Evolutionary conservation across 2,329 filamentous ascomycete species (phyloP).

Genomic region (Capronia americana): DNA sequence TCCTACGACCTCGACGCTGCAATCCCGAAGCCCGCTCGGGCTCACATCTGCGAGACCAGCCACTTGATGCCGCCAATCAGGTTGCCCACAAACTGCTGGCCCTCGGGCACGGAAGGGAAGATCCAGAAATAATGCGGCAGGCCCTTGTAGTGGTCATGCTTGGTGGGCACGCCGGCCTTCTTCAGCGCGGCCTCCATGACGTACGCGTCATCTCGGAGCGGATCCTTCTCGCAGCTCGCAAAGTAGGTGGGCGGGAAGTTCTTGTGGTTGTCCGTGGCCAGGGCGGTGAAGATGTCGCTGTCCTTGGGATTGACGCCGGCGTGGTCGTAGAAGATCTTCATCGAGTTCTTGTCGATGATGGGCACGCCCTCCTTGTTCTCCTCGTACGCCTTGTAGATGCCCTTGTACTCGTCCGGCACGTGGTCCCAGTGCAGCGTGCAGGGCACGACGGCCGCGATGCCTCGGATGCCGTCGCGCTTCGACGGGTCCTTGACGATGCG

Average conservation of each 20-base stretch:
- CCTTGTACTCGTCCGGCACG: constrained; percentile 46
- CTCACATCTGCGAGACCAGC: constrained; percentile 33
- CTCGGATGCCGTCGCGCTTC: constrained; percentile 45
- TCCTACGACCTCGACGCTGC: neutral
- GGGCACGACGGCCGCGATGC: constrained; percentile 48
- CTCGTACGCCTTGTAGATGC: constrained; percentile 45
- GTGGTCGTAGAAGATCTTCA: constrained; percentile 34
- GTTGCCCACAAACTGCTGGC: constrained; percentile 35
- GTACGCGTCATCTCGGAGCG: constrained; percentile 37
- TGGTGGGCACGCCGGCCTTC: constrained; percentile 37
- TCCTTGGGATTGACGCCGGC: constrained; percentile 33
- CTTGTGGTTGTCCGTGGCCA: constrained; percentile 38
- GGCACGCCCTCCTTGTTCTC: constrained; percentile 49
- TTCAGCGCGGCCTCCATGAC: constrained; percentile 39
- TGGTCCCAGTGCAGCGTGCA: constrained; percentile 47
- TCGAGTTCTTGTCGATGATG: constrained; percentile 42
- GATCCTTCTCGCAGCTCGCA: constrained; percentile 37
- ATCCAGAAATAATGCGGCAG: constrained; percentile 40
- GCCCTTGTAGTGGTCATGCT: constrained; percentile 37
- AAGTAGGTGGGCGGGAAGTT: constrained; percentile 39
- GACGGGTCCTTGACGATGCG: constrained; percentile 47
- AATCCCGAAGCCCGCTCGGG: neutral
- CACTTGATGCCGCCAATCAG: constrained; percentile 36
- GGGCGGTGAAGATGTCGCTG: constrained; percentile 32
- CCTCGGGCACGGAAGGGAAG: constrained; percentile 37